Base-by-base conservation (phyloP, 768 basidiomycete genomes). In the Amylocystis lapponica region DNA sequence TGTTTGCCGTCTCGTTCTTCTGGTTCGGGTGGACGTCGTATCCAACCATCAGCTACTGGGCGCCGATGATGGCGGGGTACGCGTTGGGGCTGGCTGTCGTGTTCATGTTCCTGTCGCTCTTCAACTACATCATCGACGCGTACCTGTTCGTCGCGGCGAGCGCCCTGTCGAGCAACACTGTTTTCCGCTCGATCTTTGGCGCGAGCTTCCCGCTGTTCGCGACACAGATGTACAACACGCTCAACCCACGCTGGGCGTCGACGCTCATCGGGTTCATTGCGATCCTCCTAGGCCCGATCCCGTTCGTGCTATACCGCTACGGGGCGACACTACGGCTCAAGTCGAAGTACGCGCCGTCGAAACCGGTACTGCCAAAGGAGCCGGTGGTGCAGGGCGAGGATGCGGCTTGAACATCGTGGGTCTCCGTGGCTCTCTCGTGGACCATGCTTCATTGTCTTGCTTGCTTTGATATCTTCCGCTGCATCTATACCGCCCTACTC, bases 11-110 rank as follows among this genome's bases (percentile, higher is more conserved):
- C 17, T 70, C 76, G 4, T 76, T 82, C 59, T 83, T 85, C 60
- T 81, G 81, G 81, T 79, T 84, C 36, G 78, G 50, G 43, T 49
- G 80, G 80, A 77, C 80, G 2, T 78, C 78, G 0, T 76, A 56
- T 46, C 72, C 78, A 9, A 64, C 59, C 31, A 66, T 80, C 43
- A 68, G 69, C 0, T 69, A 70, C 21, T 79, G 74, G 74, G 72
- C 60, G 0, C 81, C 79, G 1, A 61, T 82, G 52, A 49, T 70
- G 45, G 67, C 78, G 0, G 76, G 76, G 1, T 45, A 67, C 17
- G 41, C 69, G 8, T 57, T 78, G 59, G 78, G 78, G n/a, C 74
- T 78, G 40, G 64, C 72, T 11, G 72, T 77, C 43, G 66, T 69
- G 35, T 67, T 71, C 54, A 71, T 81, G 17, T 79, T 79, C 46